A percentile compares a stretch with the other conserved stretches of the same genome.
phyloP scores from a whole-genome alignment of 176 grass and related monocot species.

The Oryza glaberrima region DNA sequence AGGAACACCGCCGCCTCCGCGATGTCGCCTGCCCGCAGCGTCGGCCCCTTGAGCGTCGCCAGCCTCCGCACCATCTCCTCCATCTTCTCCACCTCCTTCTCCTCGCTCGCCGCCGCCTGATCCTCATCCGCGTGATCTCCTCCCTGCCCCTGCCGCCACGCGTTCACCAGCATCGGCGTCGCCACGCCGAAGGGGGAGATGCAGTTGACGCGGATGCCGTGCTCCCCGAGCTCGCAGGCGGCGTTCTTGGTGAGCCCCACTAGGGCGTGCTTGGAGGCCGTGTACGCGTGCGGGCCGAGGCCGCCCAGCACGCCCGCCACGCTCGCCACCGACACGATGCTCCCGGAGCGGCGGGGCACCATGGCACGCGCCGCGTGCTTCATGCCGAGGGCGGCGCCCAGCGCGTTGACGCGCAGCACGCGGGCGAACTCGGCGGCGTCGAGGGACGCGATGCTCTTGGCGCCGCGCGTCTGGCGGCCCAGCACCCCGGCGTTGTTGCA shows the following conservation, averaged over 20 bases:
- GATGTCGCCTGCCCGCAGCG: conserved; percentile 36
- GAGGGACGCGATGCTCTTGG: conserved; percentile 60
- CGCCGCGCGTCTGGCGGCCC: conserved; percentile 50
- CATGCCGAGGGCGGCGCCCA: conserved; percentile 46
- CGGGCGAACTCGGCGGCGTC: conserved; percentile 75
- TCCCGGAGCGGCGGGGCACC: conserved; percentile 44
- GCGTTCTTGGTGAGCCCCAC: conserved; percentile 56
- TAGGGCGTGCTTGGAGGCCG: conserved; percentile 46
- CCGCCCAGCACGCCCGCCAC: conserved; percentile 46
- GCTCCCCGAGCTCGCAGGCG: conserved; percentile 54
- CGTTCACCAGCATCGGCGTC: conserved; percentile 47
- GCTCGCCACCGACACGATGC: conserved; percentile 60
- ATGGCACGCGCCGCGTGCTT: conserved; percentile 64
- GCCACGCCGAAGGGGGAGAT: conserved; percentile 53
- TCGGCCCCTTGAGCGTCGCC: conserved; percentile 46
- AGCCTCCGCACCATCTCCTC: conserved; percentile 39
- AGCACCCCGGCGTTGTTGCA: conserved; percentile 76
- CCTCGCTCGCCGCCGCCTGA: neutral
- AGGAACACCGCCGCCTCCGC: conserved; percentile 61
- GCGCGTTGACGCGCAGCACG: conserved; percentile 55
- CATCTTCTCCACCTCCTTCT: conserved; percentile 41
- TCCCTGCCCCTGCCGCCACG: neutral
- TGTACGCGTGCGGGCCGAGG: conserved; percentile 55
- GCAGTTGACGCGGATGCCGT: conserved; percentile 61
- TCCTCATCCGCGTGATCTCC: too few relatives aligned